Percentiles rank a stretch among this genome's conserved stretches.
phyloP scores from a whole-genome alignment of 2,329 filamentous ascomycete species.

The Geosmithia morbida region DNA sequence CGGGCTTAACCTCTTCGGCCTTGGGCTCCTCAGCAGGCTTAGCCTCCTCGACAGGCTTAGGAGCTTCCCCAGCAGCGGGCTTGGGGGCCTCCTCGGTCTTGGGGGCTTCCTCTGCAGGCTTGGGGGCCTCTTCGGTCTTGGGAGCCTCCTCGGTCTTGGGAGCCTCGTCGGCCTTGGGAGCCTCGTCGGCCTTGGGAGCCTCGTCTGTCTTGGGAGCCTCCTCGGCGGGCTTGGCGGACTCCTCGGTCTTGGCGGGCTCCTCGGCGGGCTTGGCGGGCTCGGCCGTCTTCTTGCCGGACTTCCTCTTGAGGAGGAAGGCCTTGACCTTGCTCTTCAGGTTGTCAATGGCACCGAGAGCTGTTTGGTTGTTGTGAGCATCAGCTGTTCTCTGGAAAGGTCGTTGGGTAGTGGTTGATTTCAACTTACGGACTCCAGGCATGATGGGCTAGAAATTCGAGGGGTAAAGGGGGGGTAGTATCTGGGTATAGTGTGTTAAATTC shows the following conservation, averaged over 20 bases:
- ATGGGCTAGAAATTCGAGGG: not conserved
- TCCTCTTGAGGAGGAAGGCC: conserved; percentile 35
- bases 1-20: not conserved
- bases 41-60: conserved; percentile 9
- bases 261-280: conserved; percentile 9
- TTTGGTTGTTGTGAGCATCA: not conserved
- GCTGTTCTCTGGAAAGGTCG: not conserved
- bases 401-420: not conserved
- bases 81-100: conserved; percentile 8
- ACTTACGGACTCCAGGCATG: conserved; percentile 5
- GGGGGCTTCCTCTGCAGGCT: conserved; percentile 10
- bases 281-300: conserved; percentile 14
- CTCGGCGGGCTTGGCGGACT: conserved; percentile 9
- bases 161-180: conserved; percentile 1
- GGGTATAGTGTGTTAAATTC: not conserved
- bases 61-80: conserved; percentile 3
- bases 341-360: conserved; percentile 34
- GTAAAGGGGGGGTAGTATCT: not conserved
- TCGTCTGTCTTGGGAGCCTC: conserved; percentile 12
- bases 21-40: conserved; percentile 6
- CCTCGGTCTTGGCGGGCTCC: conserved; percentile 4
- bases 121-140: not conserved
- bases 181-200: conserved; percentile 12
- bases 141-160: conserved; percentile 12
- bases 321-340: conserved; percentile 43